Base-by-base conservation (phyloP, 129 eudicot species). In the Tagetes patula region DNA sequence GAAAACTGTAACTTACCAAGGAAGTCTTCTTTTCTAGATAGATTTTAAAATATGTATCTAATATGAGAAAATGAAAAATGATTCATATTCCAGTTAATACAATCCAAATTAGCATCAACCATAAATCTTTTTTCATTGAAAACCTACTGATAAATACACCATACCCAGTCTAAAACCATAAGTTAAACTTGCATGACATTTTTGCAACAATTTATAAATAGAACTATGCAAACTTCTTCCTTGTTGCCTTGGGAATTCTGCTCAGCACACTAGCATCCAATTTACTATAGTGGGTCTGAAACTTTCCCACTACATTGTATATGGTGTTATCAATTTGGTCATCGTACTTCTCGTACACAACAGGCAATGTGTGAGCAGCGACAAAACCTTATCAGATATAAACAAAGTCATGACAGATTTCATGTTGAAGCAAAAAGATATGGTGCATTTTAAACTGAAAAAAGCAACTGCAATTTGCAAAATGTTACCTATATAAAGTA, bases 341-440 rank as follows among this genome's bases (percentile, higher is more conserved):
- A 4, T 93, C 96, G 43, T 90, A 84, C 72, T 71, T 86, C 78
- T 93, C 96, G 50, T 93, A 94, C 86, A 90, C 76, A 42, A 86
- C 87, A 4, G 97, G 98, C 72, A 94, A 76, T n/a, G 84, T 88
- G 88, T 94, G 96, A 7, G 95, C 96, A 58, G 89, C 92, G 54
- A 88, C 93, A 83, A 90, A 89, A 81, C 96, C 98, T 89, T 59
- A 13, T 43, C 34, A 59, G 10, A 20, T 46, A 34, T 30, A 39
- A 12, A 65, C 2, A 6, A 8, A 32, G 2, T 36, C 67, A 61
- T 36, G 2, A 49, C 45, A 61, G 27, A 70, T 61, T 11, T 47
- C 33, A 77, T 49, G 38, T 10, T 39, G 70, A 45, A 20, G 49
- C 61, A 12, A 48, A 72, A 47, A 40, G 6, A 64, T 39, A 39